Conservation (phyloP, 176 grass and related monocot species). For the Sorghum bicolor region DNA sequence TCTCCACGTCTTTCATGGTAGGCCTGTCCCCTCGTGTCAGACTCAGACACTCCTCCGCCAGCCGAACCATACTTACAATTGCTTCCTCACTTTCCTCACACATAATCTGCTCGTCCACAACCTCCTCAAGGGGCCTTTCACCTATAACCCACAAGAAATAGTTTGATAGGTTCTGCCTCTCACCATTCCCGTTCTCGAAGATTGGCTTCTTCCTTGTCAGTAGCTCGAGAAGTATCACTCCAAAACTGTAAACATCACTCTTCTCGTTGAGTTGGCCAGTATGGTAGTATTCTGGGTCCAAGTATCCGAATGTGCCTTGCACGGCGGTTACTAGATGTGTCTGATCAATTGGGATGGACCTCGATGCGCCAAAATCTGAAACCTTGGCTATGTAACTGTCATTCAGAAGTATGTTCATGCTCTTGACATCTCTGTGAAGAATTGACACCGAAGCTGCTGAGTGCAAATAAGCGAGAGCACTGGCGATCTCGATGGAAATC, state of each 20-base stretch:
- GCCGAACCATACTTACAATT: background rate
- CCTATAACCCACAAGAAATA: background rate
- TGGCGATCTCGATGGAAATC: conserved; percentile 7
- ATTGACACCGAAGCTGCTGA: conserved; percentile 18
- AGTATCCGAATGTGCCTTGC: conserved; percentile 13
- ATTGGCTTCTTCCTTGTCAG: conserved; percentile 28
- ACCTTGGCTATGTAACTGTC: conserved; percentile 18
- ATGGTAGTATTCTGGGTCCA: conserved; percentile 34
- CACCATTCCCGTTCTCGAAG: background rate
- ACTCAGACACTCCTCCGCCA: conserved; percentile 9
- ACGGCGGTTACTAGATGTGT: conserved; percentile 9
- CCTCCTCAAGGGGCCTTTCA: background rate
- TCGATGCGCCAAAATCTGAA: conserved; percentile 23
- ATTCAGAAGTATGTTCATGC: conserved; percentile 29
- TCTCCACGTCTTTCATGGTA: conserved; percentile 40
- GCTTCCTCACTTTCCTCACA: background rate
- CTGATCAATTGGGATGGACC: conserved; percentile 1
- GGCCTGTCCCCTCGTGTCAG: conserved; percentile 18
- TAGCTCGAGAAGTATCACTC: conserved; percentile 19
- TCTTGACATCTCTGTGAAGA: conserved; percentile 32
- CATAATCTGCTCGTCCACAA: background rate
- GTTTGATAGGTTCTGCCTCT: conserved; percentile 31
- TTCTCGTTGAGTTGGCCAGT: conserved; percentile 25
- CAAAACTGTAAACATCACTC: conserved; percentile 32
- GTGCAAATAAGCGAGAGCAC: conserved; percentile 24